Base-by-base conservation (phyloP, 352 stramenopile species). In the Globisporangium abappressorium region DNA sequence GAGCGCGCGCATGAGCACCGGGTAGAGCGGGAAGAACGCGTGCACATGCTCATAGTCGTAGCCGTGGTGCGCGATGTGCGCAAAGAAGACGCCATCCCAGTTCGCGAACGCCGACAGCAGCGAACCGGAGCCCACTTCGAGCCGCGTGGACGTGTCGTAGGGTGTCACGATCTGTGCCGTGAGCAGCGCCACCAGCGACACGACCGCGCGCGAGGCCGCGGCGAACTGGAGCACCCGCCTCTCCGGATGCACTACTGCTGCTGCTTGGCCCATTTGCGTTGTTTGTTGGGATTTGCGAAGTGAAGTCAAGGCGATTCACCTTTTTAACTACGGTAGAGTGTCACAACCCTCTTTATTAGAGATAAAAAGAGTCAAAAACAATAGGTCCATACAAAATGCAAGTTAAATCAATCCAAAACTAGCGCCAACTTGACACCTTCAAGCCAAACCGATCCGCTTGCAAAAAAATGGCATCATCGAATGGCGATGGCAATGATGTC, bases 21-120 rank as follows among this genome's bases (percentile, higher is more conserved):
- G 76, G 53, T 91, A 94, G 34, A 95, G 68, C 41, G 87, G 87
- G 70, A 93, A 95, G 74, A 95, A 95, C 51, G 87, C 85, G 72
- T 94, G 84, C 33, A 86, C 76, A 58, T 96, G 84, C 74, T 97
- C 90, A 58, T 91, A 95, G 60, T 81, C 76, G 82, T 97, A 97
- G 62, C 90, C 90, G 33, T 72, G 41, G 18, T 64, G 62, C 4
- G 87, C 90, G 55, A 97, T 95, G 70, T 82, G 75, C 15, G 78
- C 65, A 64, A 84, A 96, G 72, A 89, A 96, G 59, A 93, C 89
- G 61, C 84, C 90, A 73, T 96, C 90, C 90, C 90, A 97, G 68
- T 92, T 92, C 49, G 75, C 82, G 41, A 94, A 77, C 22, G 72
- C 60, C 20, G 76, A 66, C 58, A 93, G 72, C 7, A 71, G 56